Conservation (phyloP, 2,329 filamentous ascomycete genomes). For the Neofusicoccum umdonicola region DNA sequence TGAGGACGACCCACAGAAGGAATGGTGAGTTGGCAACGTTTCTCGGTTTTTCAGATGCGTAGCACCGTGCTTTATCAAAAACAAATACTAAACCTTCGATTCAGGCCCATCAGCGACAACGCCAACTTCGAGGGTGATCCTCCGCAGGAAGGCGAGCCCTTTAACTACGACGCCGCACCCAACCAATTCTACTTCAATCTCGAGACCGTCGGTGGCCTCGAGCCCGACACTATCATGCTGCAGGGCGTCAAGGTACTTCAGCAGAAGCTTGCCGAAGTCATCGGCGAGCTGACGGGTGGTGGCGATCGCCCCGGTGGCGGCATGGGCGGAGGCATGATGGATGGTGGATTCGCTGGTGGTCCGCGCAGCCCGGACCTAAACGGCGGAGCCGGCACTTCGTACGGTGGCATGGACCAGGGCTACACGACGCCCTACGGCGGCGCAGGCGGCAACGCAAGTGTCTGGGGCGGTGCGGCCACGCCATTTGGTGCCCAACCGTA, state of each 20-base stretch:
- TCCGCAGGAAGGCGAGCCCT: constrained; percentile 76
- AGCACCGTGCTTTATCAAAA: too few relatives aligned
- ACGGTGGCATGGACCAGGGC: constrained; percentile 59
- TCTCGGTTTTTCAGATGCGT: neutral
- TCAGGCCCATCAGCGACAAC: constrained; percentile 78
- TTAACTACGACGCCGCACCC: constrained; percentile 87
- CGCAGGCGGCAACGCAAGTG: constrained; percentile 20
- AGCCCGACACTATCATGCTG: constrained; percentile 85
- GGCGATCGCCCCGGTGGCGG: constrained; percentile 40
- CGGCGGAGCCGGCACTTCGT: constrained; percentile 33
- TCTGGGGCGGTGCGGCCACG: constrained; percentile 16
- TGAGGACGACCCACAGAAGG: constrained; percentile 75
- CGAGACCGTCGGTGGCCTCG: constrained; percentile 81
- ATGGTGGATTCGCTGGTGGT: constrained; percentile 53
- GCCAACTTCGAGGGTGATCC: constrained; percentile 73
- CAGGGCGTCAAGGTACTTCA: constrained; percentile 87
- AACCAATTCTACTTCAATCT: constrained; percentile 90
- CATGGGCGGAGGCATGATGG: constrained; percentile 27
- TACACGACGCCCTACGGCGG: constrained; percentile 66
- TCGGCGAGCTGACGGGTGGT: constrained; percentile 61
- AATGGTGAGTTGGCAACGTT: constrained; percentile 66
- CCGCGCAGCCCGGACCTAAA: constrained; percentile 60
- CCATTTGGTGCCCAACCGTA: constrained; percentile 17
- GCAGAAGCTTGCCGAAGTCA: constrained; percentile 80
- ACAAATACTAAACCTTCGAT: too few relatives aligned